phyloP scores from a whole-genome alignment of 441 rosid species.

The Euphorbia celastroides region DNA sequence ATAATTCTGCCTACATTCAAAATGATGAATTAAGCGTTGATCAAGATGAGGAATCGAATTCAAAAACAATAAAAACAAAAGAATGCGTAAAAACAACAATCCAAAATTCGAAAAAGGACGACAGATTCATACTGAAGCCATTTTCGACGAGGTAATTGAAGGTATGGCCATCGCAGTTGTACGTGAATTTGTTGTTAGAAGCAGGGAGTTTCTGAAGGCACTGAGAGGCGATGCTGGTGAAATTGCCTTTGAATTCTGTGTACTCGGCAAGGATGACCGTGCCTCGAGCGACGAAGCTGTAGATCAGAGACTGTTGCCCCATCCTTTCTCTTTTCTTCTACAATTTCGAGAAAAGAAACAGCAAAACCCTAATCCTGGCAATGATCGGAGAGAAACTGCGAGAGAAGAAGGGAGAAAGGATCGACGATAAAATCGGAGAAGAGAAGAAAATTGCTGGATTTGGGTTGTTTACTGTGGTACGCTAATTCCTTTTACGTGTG shows the following conservation, averaged over 20 bases:
- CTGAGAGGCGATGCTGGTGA: slow-evolving; percentile 75
- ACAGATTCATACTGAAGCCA: slow-evolving; percentile 60
- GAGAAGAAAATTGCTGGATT: not conserved
- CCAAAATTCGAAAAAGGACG: not conserved
- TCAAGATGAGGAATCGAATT: slow-evolving; percentile 5
- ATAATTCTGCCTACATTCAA: not conserved
- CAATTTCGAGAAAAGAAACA: not conserved
- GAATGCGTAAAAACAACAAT: not conserved
- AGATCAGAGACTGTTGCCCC: slow-evolving; percentile 88
- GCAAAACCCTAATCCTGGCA: slow-evolving; percentile 11
- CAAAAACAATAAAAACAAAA: not conserved
- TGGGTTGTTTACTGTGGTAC: not conserved
- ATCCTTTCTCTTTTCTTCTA: slow-evolving; percentile 17
- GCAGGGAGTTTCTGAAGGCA: slow-evolving; percentile 88
- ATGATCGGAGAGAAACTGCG: not conserved
- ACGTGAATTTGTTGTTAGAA: slow-evolving; percentile 72
- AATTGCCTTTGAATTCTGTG: slow-evolving; percentile 82
- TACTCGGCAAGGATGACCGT: slow-evolving; percentile 73
- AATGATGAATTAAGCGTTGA: not conserved
- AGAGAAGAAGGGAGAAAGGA: not conserved
- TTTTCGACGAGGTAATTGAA: slow-evolving; percentile 91
- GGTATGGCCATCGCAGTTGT: slow-evolving; percentile 93
- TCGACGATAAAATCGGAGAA: slow-evolving; percentile 11
- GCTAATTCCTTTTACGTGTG: slow-evolving; percentile 2
- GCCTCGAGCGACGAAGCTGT: slow-evolving; percentile 86